phyloP scores from a whole-genome alignment of 441 rosid genomes.

The Populus tomentosa region DNA sequence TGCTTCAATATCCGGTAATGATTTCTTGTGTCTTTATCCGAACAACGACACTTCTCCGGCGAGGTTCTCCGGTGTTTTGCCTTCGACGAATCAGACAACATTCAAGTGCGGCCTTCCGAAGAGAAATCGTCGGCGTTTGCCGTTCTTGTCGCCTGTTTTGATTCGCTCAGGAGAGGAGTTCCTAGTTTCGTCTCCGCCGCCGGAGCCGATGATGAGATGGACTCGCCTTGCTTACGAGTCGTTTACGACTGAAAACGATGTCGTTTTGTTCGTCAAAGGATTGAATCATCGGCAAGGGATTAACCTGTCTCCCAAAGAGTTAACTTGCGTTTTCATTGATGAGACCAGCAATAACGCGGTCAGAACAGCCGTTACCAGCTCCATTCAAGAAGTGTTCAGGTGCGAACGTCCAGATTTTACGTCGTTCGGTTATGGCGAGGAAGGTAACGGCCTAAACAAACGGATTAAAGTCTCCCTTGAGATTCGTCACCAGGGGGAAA shows the following conservation, averaged over 20 bases:
- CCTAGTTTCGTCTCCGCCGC: constrained; percentile 12
- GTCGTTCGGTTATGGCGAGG: constrained; percentile 12
- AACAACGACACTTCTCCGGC: constrained; percentile 52
- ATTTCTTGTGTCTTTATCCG: constrained; percentile 52
- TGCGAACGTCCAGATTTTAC: constrained; percentile 50
- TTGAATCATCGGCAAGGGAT: constrained; percentile 51
- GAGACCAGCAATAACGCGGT: constrained; percentile 25
- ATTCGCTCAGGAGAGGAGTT: constrained; percentile 16
- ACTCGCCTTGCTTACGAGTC: constrained; percentile 62
- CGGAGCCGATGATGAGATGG: constrained; percentile 43
- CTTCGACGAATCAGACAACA: constrained; percentile 39
- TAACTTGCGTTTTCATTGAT: constrained; percentile 57
- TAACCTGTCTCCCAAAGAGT: constrained; percentile 37
- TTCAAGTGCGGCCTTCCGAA: constrained; percentile 57
- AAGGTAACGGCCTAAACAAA: not conserved
- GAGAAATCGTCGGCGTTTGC: constrained; percentile 38
- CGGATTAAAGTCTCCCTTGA: constrained; percentile 48
- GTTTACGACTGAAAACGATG: constrained; percentile 60
- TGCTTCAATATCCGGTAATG: not conserved
- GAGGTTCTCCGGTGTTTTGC: constrained; percentile 40
- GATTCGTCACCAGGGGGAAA: constrained; percentile 19
- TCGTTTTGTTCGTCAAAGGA: constrained; percentile 72
- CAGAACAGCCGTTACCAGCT: constrained; percentile 61
- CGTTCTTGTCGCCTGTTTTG: constrained; percentile 48
- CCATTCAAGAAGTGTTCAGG: constrained; percentile 77